Percentiles rank a stretch among this genome's conserved stretches.
These are phyloP conservation scores for Cladosporium sp. DNA, from an alignment of 2,329 filamentous ascomycete genomes.

Conservation along the genomic window DNA sequence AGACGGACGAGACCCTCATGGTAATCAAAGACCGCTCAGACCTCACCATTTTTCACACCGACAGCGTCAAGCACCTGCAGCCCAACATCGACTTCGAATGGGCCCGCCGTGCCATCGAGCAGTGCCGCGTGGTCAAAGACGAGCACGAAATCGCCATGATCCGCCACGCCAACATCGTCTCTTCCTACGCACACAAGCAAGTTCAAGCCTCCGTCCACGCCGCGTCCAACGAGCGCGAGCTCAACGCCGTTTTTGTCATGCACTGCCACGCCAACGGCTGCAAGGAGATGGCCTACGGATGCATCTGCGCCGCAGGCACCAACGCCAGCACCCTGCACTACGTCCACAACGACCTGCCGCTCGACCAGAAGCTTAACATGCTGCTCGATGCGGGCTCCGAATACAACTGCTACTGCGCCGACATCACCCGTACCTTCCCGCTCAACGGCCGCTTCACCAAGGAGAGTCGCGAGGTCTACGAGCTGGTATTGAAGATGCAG, in stretches of 20 bases:
- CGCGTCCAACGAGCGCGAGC: constrained; percentile 71
- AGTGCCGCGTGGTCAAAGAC: constrained; percentile 75
- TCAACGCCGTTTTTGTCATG: constrained; percentile 75
- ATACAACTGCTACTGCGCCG: constrained; percentile 45
- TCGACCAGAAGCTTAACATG: constrained; percentile 68
- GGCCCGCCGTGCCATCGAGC: constrained; percentile 64
- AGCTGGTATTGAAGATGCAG: constrained; percentile 78
- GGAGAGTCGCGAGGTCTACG: constrained; percentile 55
- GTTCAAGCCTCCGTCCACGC: constrained; percentile 58
- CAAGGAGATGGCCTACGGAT: constrained; percentile 78
- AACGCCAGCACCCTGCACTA: constrained; percentile 86
- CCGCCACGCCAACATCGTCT: constrained; percentile 73
- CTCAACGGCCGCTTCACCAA: constrained; percentile 63
- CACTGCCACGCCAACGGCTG: constrained; percentile 68
- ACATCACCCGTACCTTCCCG: constrained; percentile 81
- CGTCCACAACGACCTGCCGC: constrained; percentile 65
- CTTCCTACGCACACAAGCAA: constrained; percentile 68
- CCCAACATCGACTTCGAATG: constrained; percentile 53
- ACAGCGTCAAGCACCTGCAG: constrained; percentile 62
- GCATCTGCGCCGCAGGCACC: constrained; percentile 74
- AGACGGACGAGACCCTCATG: constrained; percentile 51
- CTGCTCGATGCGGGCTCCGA: constrained; percentile 74
- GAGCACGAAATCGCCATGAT: constrained; percentile 79
- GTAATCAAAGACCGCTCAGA: constrained; percentile 70
- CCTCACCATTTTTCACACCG: constrained; percentile 40